Percentiles rank a stretch among this genome's conserved stretches.
Evolutionary conservation across 1,139 yeast genomes (phyloP).

Genomic region (Suhomyces maxii): DNA sequence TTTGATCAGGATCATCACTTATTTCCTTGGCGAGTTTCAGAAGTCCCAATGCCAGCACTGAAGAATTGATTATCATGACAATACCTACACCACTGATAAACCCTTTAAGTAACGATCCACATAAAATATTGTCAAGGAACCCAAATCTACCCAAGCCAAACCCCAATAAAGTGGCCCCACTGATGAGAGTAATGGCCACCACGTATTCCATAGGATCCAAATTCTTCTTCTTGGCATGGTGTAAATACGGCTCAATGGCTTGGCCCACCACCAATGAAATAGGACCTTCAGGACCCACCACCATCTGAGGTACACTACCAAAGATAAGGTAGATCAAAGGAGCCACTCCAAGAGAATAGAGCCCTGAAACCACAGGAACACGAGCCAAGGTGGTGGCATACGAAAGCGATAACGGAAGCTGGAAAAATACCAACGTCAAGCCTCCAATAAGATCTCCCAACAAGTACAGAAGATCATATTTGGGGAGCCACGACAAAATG

Average conservation of each 20-base stretch:
- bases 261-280: constrained; percentile 90
- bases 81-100: constrained; percentile 92
- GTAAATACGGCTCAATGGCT: constrained; percentile 69
- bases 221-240: constrained; percentile 44
- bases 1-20: constrained; percentile 32
- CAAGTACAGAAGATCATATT: constrained; percentile 53
- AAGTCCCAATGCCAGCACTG: constrained; percentile 72
- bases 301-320: constrained; percentile 95
- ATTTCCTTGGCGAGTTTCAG: constrained; percentile 36
- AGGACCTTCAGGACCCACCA: constrained; percentile 96
- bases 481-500: constrained; percentile 73
- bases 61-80: constrained; percentile 81
- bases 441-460: constrained; percentile 85
- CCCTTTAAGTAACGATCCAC: constrained; percentile 81
- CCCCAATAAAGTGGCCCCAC: constrained; percentile 73
- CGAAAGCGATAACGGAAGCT: constrained; percentile 84
- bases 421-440: constrained; percentile 84
- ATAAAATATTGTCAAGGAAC: constrained; percentile 80
- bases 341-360: constrained; percentile 77
- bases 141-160: constrained; percentile 87
- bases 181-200: constrained; percentile 70
- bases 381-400: constrained; percentile 90
- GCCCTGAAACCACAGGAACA: constrained; percentile 85
- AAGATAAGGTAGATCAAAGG: constrained; percentile 80
- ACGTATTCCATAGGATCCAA: constrained; percentile 65